phyloP scores from a whole-genome alignment of 2,329 filamentous ascomycete species.

The Stachybotrys chartarum region DNA sequence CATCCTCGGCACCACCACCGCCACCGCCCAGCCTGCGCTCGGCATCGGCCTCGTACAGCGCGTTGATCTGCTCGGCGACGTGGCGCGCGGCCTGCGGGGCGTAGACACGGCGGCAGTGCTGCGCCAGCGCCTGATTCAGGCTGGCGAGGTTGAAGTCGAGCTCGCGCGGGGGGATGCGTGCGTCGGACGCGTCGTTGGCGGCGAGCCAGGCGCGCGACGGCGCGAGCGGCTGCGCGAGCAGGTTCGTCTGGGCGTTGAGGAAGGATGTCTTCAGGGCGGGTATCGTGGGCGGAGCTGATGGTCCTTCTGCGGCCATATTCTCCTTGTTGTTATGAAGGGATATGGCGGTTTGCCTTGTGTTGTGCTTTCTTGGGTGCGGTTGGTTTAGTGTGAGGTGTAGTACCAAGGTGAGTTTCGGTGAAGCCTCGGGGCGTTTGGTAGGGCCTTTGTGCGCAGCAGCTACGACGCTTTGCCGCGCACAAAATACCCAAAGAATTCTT shows the following conservation, averaged over 20 bases:
- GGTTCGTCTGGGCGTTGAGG: slow-evolving; percentile 53
- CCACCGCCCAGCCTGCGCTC: slow-evolving; percentile 26
- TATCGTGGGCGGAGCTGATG: slow-evolving; percentile 44
- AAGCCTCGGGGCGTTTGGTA: background rate
- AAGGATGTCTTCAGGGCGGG: slow-evolving; percentile 59
- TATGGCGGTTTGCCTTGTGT: background rate
- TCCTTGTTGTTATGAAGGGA: background rate
- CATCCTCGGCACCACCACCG: slow-evolving; percentile 21
- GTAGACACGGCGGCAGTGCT: slow-evolving; percentile 60
- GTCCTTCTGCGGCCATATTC: background rate
- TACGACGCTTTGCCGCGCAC: too few relatives aligned
- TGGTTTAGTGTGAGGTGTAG: background rate
- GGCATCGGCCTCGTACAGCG: slow-evolving; percentile 47
- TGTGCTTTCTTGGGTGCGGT: background rate
- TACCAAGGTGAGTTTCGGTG: background rate
- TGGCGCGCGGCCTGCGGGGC: slow-evolving; percentile 62
- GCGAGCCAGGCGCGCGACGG: slow-evolving; percentile 48
- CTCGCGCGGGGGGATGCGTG: slow-evolving; percentile 36
- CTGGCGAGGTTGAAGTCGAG: slow-evolving; percentile 51
- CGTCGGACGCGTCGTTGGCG: slow-evolving; percentile 34
- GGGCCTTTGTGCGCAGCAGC: background rate
- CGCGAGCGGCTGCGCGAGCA: slow-evolving; percentile 51
- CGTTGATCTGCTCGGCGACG: slow-evolving; percentile 66
- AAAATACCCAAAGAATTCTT: too few relatives aligned
- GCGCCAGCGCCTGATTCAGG: slow-evolving; percentile 55